Evolutionary conservation across 805 yeast species (phyloP), one percentile per base, ranked within the genome.

Genomic region (Wickerhamiella parazyma): DNA sequence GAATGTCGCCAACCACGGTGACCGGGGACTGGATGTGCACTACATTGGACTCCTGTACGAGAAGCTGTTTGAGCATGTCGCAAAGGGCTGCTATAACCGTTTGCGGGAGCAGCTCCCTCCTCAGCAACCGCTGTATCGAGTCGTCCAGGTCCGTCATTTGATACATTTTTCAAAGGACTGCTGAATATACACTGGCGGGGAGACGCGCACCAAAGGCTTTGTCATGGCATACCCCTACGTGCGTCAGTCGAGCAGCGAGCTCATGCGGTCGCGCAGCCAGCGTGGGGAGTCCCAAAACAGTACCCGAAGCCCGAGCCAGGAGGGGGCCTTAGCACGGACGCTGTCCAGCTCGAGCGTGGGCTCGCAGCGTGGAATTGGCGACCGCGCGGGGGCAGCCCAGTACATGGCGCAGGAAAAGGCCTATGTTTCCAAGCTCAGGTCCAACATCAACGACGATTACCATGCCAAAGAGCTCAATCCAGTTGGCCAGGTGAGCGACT

Each of bases 1-100:
- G 98, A 37, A 91, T 89, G 58, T 91, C 98, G 1, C 98, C 98
- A 4, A 91, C 96, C 6, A 91, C 84, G 0, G 97, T 85, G 9
- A 91, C 84, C 1, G 98, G 98, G 2, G 93, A 74, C 28, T 68
- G 67, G 6, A 91, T 68, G 36, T 84, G 80, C 40, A 89, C 84
- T 29, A 91, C 93, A 57, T 91, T 91, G 48, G 94, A 80, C 51
- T 84, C 94, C 33, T 69, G 65, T 16, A 87, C 69, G 40, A 91
- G 68, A 48, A 81, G 73, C 45, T 86, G 91, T 61, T 87, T 91
- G 51, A 87, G 67, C 51, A 80, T 81, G 57, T 76, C 78, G 56
- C 95, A 85, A 11, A 82, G 62, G 29, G 84, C 80, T 45, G 72
- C 75, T 7, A 82, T 65, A 18, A 83, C 79, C 3, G 75, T 67